phyloP scores from a whole-genome alignment of 306 rosid species.

The barrel medic (Medicago truncatula) region MtrunA17r5.0-ANR NC_053044.1:53251501-53252000 shows the following conservation, averaged over 20 bases:
- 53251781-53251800: slow-evolving; percentile 36
- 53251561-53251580: neutral
- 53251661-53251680: slow-evolving; percentile 28
- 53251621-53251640: neutral
- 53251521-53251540: slow-evolving; percentile 14
- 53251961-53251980: slow-evolving; percentile 84
- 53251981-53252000: slow-evolving; percentile 82
- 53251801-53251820: slow-evolving; percentile 53
- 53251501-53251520: slow-evolving; percentile 7
- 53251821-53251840: slow-evolving; percentile 64
- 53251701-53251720: slow-evolving; percentile 1
- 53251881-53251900: slow-evolving; percentile 77
- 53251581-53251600: neutral
- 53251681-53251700: slow-evolving; percentile 27
- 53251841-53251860: slow-evolving; percentile 66
- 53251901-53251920: slow-evolving; percentile 71
- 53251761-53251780: slow-evolving; percentile 91
- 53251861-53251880: slow-evolving; percentile 79
- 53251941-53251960: slow-evolving; percentile 53
- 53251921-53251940: slow-evolving; percentile 49
- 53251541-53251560: neutral
- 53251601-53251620: too few species aligned
- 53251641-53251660: slow-evolving; percentile 10
- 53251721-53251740: slow-evolving; percentile 33
- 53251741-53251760: slow-evolving; percentile 71